Percentiles rank a stretch among this genome's conserved stretches.
Evolutionary conservation across 371 early-diverging fungal genomes (phyloP).

Genomic region (Mucor racemosus): DNA sequence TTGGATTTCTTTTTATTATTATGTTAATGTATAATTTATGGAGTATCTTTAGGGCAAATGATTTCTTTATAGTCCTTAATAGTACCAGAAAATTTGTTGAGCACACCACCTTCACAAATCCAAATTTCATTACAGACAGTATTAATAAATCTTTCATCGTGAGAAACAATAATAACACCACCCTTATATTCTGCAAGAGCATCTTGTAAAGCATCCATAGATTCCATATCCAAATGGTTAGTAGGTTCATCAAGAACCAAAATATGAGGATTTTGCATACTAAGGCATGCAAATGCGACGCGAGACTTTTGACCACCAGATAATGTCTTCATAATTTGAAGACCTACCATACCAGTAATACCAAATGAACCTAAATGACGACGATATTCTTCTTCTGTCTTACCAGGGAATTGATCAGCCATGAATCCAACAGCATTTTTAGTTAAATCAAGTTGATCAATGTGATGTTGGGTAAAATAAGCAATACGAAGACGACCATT

Average conservation of each 20-base stretch:
- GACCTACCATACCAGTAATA: constrained; percentile 93
- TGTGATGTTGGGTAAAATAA: constrained; percentile 98
- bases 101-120: constrained; percentile 75
- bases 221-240: constrained; percentile 91
- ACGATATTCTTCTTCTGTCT: constrained; percentile 94
- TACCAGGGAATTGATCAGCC: constrained; percentile 86
- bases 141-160: constrained; percentile 92
- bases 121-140: constrained; percentile 89
- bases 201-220: constrained; percentile 87
- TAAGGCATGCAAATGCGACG: constrained; percentile 95
- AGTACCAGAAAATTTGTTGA: constrained; percentile 67
- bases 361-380: constrained; percentile 94
- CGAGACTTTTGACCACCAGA: constrained; percentile 99
- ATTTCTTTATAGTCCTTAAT: constrained; percentile 58
- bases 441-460: constrained; percentile 92
- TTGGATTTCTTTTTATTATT: not conserved
- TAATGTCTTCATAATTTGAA: constrained; percentile 93
- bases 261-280: constrained; percentile 92
- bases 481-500: constrained; percentile 95
- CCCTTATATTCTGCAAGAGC: constrained; percentile 86
- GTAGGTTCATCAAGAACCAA: constrained; percentile 97
- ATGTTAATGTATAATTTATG: constrained; percentile 10
- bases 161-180: constrained; percentile 92
- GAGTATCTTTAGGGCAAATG: constrained; percentile 40
- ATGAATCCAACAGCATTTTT: constrained; percentile 89